These are phyloP conservation scores for Tetrastigma voinierianum DNA, from an alignment of 164 flowering plant genomes.

Conservation along the genomic window DNA sequence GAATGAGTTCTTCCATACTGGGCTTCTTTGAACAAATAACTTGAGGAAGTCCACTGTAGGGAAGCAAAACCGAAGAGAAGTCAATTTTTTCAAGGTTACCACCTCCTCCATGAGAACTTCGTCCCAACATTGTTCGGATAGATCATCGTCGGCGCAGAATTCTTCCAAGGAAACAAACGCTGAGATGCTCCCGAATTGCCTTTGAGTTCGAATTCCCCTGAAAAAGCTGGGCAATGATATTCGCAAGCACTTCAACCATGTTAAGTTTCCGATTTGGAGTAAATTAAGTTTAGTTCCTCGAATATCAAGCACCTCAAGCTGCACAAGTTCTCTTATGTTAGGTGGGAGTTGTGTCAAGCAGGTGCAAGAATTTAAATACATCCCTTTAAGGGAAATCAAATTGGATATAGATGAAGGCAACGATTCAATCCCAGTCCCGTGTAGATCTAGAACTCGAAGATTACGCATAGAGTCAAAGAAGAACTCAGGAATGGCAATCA, in stretches of 20 bases:
- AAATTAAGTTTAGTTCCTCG: conserved; percentile 2
- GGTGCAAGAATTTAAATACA: conserved; percentile 19
- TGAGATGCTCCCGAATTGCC: not conserved
- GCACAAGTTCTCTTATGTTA: not conserved
- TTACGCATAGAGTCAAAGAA: conserved; percentile 19
- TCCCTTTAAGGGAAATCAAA: conserved; percentile 17
- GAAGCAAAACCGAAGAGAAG: conserved; percentile 12
- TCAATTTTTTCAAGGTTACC: conserved; percentile 5
- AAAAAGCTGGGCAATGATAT: not conserved
- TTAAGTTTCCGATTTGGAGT: conserved; percentile 1
- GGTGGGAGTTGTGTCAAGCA: not conserved
- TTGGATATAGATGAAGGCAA: conserved; percentile 21
- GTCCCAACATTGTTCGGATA: not conserved
- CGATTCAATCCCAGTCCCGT: conserved; percentile 11
- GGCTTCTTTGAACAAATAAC: not conserved
- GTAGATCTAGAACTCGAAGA: conserved; percentile 26
- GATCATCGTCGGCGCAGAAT: conserved; percentile 13
- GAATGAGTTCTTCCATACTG: conserved; percentile 1
- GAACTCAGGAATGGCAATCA: conserved; percentile 11
- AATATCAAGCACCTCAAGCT: conserved; percentile 11
- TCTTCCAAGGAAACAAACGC: conserved; percentile 16
- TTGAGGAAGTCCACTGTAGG: conserved; percentile 7
- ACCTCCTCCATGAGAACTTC: conserved; percentile 4
- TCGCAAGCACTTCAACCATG: conserved; percentile 12
- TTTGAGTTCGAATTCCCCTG: not conserved